Base-by-base conservation (phyloP, 495 filamentous ascomycete species). In the Neurospora sp. region DNA sequence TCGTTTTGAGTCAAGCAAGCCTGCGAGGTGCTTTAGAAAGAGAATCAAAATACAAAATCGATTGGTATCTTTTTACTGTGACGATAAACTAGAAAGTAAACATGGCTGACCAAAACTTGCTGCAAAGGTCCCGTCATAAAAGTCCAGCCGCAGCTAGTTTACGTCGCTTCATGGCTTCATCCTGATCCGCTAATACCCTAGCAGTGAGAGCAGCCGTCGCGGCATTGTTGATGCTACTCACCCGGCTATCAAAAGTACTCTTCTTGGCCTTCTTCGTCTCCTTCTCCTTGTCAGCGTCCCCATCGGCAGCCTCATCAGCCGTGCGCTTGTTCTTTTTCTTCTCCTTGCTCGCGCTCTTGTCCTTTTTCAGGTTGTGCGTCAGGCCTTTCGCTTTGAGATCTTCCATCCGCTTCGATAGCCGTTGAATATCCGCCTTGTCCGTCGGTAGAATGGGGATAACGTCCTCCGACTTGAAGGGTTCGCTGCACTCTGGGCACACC, bases 291-390 rank as follows among this genome's bases (percentile, higher is more conserved):
- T 74, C 71, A 3, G 61, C 38, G 39, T 74, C 73, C 0, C 75
- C 77, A 65, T 75, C 74, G 10, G 73, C 74, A 5, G 73, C 74
- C 39, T 83, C 85, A n/a, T 84, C 85, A 0, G 79, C 82, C 74
- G 85, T 88, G 22, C 85, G 82, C 41, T 83, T 80, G 5, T 35
- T 65, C 27, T 65, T 65, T 14, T 65, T 65, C 80, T 86, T 85
- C 76, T 87, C 86, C 74, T 83, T 82, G 83, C 92, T 89, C 77
- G 90, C 89, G 71, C 89, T 84, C 84, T 96, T 98, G 79, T 94
- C 88, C 78, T 97, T 97, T 84, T 98, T 99, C 46, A 98, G 82
- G 9, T 91, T 92, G 79, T 99, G 96, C 20, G 95, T 88, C 3
- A 98, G 84, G 5, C 92, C 91, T 59, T 88, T 84, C 35, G 91